Conservation (phyloP, 768 basidiomycete species). For the Mrakia gelida region DNA sequence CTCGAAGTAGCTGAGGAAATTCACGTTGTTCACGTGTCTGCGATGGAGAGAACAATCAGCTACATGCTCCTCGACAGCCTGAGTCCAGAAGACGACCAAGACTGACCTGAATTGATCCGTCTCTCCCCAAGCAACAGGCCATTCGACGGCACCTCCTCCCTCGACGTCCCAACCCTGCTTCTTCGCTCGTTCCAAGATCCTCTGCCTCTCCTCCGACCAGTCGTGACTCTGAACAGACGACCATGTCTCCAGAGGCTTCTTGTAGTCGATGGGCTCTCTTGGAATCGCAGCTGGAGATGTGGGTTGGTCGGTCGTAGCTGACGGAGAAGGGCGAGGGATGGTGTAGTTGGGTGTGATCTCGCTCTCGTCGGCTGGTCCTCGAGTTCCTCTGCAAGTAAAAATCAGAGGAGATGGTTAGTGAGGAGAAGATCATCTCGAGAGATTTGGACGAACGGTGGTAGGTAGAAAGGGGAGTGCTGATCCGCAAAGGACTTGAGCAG, state of each 20-base stretch:
- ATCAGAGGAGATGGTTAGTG: neutral
- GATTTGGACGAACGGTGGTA: constrained; percentile 16
- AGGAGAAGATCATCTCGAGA: neutral
- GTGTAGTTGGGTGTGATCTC: constrained; percentile 20
- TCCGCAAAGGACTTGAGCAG: constrained; percentile 22
- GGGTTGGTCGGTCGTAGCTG: neutral
- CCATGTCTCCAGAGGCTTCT: constrained; percentile 13
- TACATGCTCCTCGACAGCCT: neutral
- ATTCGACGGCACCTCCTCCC: constrained; percentile 17
- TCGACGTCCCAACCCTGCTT: constrained; percentile 16
- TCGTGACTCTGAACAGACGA: neutral
- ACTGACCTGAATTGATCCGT: constrained; percentile 28
- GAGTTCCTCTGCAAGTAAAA: neutral
- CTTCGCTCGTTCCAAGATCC: constrained; percentile 16
- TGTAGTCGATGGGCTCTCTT: constrained; percentile 13
- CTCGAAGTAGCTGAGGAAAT: constrained; percentile 23
- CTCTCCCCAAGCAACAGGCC: constrained; percentile 30
- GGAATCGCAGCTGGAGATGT: neutral
- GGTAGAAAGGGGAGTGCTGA: constrained; percentile 29
- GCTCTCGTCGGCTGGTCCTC: constrained; percentile 25
- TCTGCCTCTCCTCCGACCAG: constrained; percentile 10
- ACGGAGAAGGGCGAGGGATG: constrained; percentile 2
- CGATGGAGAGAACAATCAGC: no score
- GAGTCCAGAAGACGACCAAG: neutral
- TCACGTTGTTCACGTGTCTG: constrained; percentile 31